Percentiles rank a stretch among this genome's conserved stretches.
Evolutionary conservation across 2,329 filamentous ascomycete species (phyloP).

Genomic region (Hymenotorrendiella dingleyae): DNA sequence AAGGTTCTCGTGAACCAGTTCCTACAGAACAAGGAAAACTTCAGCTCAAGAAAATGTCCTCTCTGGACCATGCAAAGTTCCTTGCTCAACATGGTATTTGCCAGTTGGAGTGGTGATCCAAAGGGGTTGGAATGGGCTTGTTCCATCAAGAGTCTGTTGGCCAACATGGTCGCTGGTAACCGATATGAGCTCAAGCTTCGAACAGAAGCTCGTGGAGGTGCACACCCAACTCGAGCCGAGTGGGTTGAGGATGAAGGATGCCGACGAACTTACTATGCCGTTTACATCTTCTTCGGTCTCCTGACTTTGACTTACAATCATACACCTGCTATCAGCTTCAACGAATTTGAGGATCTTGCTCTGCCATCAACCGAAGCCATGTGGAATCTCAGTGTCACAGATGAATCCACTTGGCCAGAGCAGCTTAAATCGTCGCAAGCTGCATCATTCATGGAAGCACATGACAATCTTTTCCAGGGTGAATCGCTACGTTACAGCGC

Average conservation of each 20-base stretch:
- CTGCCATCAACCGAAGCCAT: conserved; percentile 89
- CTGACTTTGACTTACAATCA: conserved; percentile 96
- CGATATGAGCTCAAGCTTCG: conserved; percentile 93
- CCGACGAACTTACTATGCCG: conserved; percentile 92
- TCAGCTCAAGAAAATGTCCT: conserved; percentile 94
- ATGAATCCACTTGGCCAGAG: conserved; percentile 81
- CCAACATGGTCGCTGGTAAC: conserved; percentile 98
- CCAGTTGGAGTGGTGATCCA: conserved; percentile 97
- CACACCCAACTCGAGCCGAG: conserved; percentile 71
- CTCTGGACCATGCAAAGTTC: conserved; percentile 98
- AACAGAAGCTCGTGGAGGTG: conserved; percentile 75
- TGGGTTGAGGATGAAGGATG: conserved; percentile 98
- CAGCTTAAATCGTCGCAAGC: conserved; percentile 64
- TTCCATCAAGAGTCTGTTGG: conserved; percentile 95
- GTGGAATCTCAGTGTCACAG: conserved; percentile 77
- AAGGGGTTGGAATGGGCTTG: conserved; percentile 98
- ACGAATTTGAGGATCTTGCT: conserved; percentile 91
- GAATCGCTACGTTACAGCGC: conserved; percentile 88
- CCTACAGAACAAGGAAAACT: conserved; percentile 96
- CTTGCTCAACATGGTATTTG: conserved; percentile 96
- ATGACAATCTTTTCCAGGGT: conserved; percentile 92
- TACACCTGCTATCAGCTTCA: conserved; percentile 95
- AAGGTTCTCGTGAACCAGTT: conserved; percentile 98
- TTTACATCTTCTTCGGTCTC: conserved; percentile 98
- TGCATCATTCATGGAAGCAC: conserved; percentile 87